Evolutionary conservation across 2,329 filamentous ascomycete species (phyloP).

Genomic region (Arthrobotrys musiformis): DNA sequence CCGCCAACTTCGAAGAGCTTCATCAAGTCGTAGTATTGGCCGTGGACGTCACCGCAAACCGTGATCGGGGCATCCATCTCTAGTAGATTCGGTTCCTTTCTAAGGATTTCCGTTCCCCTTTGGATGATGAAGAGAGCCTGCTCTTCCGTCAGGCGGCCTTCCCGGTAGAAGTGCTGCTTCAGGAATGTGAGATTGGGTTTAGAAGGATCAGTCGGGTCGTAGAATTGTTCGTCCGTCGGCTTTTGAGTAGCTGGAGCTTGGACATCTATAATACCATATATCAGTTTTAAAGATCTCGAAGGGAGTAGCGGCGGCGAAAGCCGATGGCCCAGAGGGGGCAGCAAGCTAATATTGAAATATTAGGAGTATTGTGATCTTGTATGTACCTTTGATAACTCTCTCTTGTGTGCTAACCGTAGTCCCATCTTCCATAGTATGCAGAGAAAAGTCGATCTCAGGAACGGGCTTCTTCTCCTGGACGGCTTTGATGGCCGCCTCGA

Average conservation of each 20-base stretch:
- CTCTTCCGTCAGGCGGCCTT: constrained; percentile 95
- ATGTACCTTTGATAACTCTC: constrained; percentile 95
- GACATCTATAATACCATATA: constrained; percentile 73
- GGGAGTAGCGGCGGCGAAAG: constrained; percentile 11
- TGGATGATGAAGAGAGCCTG: constrained; percentile 96
- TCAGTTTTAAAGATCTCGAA: constrained; percentile 39
- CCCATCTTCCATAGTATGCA: constrained; percentile 98
- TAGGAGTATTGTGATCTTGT: background rate
- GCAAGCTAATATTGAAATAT: background rate
- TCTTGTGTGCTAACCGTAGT: constrained; percentile 94
- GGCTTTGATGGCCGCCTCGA: constrained; percentile 91
- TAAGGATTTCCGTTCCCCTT: constrained; percentile 85
- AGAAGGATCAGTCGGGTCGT: constrained; percentile 81
- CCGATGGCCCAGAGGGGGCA: background rate
- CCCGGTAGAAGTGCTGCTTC: constrained; percentile 98
- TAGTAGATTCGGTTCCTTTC: constrained; percentile 90
- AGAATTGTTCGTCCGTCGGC: constrained; percentile 94
- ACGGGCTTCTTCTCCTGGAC: constrained; percentile 94
- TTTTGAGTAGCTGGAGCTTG: constrained; percentile 95
- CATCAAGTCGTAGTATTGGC: constrained; percentile 99
- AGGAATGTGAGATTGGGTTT: constrained; percentile 95
- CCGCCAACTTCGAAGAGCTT: constrained; percentile 99
- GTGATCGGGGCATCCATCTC: constrained; percentile 99
- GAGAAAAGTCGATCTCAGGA: constrained; percentile 97
- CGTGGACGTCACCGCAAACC: constrained; percentile 97